Evolutionary conservation across 305 asterid species (phyloP), one percentile per base, ranked within the genome.

Genomic region (Fraxinus floribunda): DNA sequence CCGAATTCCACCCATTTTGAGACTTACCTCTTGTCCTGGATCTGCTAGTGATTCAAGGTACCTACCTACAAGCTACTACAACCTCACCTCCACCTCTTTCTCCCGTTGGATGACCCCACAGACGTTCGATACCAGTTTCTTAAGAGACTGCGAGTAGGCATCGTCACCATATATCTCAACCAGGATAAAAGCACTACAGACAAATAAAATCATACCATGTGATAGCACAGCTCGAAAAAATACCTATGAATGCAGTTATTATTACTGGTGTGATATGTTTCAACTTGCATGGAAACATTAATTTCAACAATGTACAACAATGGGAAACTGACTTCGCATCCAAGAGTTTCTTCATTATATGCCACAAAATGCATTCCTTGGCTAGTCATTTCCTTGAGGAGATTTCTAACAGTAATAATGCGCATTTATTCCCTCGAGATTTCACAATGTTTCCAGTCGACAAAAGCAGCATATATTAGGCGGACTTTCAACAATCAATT

Each of bases 121-220:
- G 10, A 34, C 36, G 36, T 36, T 36, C 9, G 1, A 6, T 36
- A 5, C 41, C 41, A 36, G 41, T 5, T 36, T 36, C 41, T 6
- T 36, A 9, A n/a, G 49, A 41, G n/a, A 44, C 57, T 41, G 18
- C 18, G 5, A 13, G 18, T 46, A 46, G 18, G 57, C 57, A 13
- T 13, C n/a, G 0, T 13, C n/a, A 13, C 57, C 6, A 13, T 13
- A 11, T 15, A 46, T 13, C 16, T 46, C 57, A 46, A 13, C n/a
- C 6, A 46, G 16, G 52, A 44, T 10, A 44, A 44, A 10, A 44
- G 18, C 57, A 10, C n/a, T 46, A 46, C 16, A 4, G n/a, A 44
- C 4, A 73, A 77, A 72, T 16, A 75, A 46, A 84, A 84, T 18
- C 90, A 88, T 77, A 82, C 39, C 90, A 84, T 71, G 87, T 81